Evolutionary conservation across 768 basidiomycete genomes (phyloP).

Genomic region (Hypholoma sublateritium): DNA sequence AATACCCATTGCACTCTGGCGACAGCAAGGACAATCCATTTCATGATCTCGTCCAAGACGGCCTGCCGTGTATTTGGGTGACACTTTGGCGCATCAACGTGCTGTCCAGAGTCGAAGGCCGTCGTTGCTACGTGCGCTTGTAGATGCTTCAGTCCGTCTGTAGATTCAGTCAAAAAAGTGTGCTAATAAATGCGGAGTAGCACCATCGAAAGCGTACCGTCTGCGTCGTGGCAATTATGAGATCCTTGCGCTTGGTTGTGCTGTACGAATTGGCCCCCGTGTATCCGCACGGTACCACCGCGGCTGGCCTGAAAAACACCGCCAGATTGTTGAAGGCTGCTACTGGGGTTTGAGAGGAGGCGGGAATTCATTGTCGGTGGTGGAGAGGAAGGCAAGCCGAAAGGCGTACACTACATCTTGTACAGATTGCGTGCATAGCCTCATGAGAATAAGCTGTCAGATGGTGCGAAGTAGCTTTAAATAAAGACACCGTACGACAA

Average conservation of each 20-base stretch:
- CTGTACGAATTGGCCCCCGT: neutral
- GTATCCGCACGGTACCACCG: neutral
- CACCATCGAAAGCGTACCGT: neutral
- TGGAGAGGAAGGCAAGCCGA: too few species aligned
- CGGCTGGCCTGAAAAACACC: neutral
- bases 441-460: too few species aligned
- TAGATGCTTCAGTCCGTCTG: neutral
- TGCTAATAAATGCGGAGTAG: too few species aligned
- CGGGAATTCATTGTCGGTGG: too few species aligned
- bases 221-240: neutral
- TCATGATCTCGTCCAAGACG: neutral
- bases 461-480: too few species aligned
- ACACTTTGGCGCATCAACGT: neutral
- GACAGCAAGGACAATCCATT: neutral
- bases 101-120: neutral
- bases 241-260: neutral
- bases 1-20: neutral
- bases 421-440: too few species aligned
- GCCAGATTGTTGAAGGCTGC: too few species aligned
- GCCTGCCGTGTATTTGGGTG: neutral
- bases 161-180: too few species aligned
- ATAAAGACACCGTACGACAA: too few species aligned
- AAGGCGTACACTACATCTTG: too few species aligned
- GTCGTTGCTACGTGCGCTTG: neutral
- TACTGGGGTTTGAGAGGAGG: too few species aligned